Conservation (phyloP, 306 rosid species). For the Trifolium fragiferum region DNA sequence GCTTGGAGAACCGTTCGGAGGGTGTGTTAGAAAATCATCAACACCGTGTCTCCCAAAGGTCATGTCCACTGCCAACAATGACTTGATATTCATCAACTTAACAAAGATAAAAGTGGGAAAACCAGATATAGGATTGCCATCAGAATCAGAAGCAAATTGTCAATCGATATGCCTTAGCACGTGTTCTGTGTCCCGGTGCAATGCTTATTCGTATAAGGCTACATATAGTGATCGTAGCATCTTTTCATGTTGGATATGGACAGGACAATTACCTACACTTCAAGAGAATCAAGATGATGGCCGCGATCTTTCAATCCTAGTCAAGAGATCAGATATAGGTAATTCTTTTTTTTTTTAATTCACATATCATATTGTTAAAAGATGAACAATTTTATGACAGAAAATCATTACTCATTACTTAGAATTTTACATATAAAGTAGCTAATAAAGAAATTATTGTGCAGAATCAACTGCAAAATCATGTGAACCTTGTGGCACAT, state of each 20-base stretch:
- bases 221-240: neutral
- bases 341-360: neutral
- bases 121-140: accelerated
- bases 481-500: conserved; percentile 57
- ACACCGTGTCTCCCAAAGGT: neutral
- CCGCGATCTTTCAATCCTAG: conserved; percentile 21
- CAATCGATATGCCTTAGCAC: neutral
- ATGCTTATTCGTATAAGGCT: conserved; percentile 49
- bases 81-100: conserved; percentile 36
- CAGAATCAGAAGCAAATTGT: conserved; percentile 40
- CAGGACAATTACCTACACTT: neutral
- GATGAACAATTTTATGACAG: neutral
- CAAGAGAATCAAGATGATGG: conserved; percentile 18
- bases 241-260: conserved; percentile 39
- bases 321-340: conserved; percentile 46
- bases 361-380: neutral
- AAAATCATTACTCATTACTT: neutral
- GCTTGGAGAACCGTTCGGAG: neutral
- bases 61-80: neutral
- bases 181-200: conserved; percentile 20
- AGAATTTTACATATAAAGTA: neutral
- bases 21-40: conserved; percentile 38
- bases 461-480: conserved; percentile 43
- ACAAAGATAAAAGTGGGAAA: conserved; percentile 1
- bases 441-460: neutral